Conservation (phyloP, 2,329 filamentous ascomycete genomes). For the Ceratocystis destructans region DNA sequence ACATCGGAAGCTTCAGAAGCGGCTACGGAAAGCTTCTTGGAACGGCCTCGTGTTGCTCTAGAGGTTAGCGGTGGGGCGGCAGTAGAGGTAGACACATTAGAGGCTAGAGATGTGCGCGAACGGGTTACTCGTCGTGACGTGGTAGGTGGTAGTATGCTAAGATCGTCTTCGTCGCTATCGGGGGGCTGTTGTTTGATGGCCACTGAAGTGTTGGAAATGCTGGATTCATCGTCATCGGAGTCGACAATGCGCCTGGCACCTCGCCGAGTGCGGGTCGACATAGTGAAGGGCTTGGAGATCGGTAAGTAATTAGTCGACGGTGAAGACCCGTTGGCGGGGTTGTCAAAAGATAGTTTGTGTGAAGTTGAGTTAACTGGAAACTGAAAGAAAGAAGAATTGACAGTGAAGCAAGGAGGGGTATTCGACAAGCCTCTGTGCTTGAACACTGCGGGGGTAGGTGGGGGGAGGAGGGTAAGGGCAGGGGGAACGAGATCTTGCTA, state of each 20-base stretch:
- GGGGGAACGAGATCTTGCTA: neutral
- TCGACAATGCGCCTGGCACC: conserved; percentile 45
- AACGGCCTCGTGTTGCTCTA: neutral
- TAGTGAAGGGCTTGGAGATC: conserved; percentile 20
- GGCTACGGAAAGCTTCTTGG: neutral
- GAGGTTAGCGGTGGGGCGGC: neutral
- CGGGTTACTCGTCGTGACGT: conserved; percentile 25
- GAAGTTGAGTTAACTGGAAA: neutral
- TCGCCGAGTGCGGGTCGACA: conserved; percentile 30
- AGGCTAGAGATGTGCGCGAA: conserved; percentile 15
- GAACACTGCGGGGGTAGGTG: neutral
- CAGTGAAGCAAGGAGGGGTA: conserved; percentile 12
- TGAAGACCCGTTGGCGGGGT: conserved; percentile 5
- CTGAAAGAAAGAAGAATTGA: neutral
- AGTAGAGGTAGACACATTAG: conserved; percentile 1
- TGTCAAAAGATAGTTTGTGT: neutral
- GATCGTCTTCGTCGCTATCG: conserved; percentile 12
- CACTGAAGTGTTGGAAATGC: conserved; percentile 29
- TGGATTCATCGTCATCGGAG: conserved; percentile 54
- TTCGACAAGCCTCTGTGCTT: neutral
- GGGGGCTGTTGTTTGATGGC: conserved; percentile 9
- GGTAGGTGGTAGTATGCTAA: neutral
- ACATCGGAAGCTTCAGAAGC: conserved; percentile 9
- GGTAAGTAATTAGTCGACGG: neutral
- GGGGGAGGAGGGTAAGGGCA: neutral